A percentile compares a stretch with the other conserved stretches of the same genome.
Conservation (phyloP, 306 rosid genomes). For the Astragalus glycyphyllos region DNA sequence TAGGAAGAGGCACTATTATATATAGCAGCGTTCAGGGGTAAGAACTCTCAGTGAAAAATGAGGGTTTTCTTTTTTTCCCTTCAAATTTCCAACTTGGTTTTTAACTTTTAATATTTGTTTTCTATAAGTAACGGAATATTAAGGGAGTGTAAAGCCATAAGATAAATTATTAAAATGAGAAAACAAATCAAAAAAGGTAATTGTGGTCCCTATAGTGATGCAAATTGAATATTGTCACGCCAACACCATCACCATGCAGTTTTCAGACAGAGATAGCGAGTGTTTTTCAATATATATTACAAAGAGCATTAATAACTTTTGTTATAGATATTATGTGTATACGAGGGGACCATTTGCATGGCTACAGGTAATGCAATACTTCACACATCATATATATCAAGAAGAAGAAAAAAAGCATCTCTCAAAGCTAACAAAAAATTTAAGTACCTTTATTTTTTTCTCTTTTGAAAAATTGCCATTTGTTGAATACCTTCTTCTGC, state of each 20-base stretch:
- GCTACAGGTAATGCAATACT: slow-evolving; percentile 50
- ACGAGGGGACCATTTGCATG: slow-evolving; percentile 88
- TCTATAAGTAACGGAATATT: slow-evolving; percentile 49
- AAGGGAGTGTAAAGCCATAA: slow-evolving; percentile 35
- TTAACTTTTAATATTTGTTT: slow-evolving; percentile 44
- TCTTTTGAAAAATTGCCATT: slow-evolving; percentile 55
- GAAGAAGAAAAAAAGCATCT: slow-evolving; percentile 51
- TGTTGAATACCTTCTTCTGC: slow-evolving; percentile 50
- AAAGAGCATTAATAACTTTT: slow-evolving; percentile 67
- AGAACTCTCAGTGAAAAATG: slow-evolving; percentile 4
- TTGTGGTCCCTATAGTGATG: slow-evolving; percentile 77
- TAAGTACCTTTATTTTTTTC: slow-evolving; percentile 34
- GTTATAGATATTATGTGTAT: slow-evolving; percentile 48
- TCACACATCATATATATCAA: slow-evolving; percentile 49
- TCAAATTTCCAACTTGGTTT: background rate
- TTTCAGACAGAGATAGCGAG: slow-evolving; percentile 70
- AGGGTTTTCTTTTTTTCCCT: background rate
- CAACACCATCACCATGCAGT: slow-evolving; percentile 80
- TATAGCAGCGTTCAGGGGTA: slow-evolving; percentile 46
- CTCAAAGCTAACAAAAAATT: slow-evolving; percentile 33
- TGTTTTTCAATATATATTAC: slow-evolving; percentile 56
- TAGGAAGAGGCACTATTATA: slow-evolving; percentile 55
- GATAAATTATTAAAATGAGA: slow-evolving; percentile 39
- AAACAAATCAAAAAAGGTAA: slow-evolving; percentile 45
- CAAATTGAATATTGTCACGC: slow-evolving; percentile 96